These are phyloP conservation scores for Pythium aristosporum DNA, from an alignment of 352 stramenopile genomes.

Conservation along the genomic window DNA sequence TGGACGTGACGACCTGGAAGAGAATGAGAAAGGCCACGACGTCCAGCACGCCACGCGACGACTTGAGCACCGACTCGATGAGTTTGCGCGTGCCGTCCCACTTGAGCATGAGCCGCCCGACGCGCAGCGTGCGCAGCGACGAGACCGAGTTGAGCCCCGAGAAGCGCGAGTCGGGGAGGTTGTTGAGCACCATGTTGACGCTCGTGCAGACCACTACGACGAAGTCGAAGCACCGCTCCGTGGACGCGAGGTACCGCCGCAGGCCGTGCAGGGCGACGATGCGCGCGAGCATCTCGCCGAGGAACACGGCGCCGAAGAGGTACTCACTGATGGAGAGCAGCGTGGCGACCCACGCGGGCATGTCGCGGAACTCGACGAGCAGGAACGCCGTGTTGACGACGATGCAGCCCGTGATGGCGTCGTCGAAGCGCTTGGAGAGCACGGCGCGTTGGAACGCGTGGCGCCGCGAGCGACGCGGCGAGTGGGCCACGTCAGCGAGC, in stretches of 20 bases:
- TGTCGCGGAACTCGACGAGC: slow-evolving; percentile 66
- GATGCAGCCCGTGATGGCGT: slow-evolving; percentile 70
- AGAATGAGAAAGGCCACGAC: slow-evolving; percentile 74
- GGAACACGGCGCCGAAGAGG: slow-evolving; percentile 64
- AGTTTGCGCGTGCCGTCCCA: slow-evolving; percentile 77
- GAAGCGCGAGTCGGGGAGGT: slow-evolving; percentile 43
- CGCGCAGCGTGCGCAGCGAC: slow-evolving; percentile 67
- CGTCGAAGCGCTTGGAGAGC: slow-evolving; percentile 72
- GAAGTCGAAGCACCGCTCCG: slow-evolving; percentile 71
- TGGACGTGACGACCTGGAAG: slow-evolving; percentile 76
- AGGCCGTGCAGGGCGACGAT: slow-evolving; percentile 59
- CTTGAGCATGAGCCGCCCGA: slow-evolving; percentile 77
- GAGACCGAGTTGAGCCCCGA: slow-evolving; percentile 66
- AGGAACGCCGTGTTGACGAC: slow-evolving; percentile 65
- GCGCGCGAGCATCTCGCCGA: slow-evolving; percentile 58
- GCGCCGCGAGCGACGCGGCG: slow-evolving; percentile 4
- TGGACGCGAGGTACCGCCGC: slow-evolving; percentile 47
- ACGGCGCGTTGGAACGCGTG: slow-evolving; percentile 41
- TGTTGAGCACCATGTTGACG: slow-evolving; percentile 72
- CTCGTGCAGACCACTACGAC: slow-evolving; percentile 69
- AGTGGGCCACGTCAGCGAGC: slow-evolving; percentile 11
- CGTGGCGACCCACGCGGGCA: slow-evolving; percentile 33
- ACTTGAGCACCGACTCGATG: slow-evolving; percentile 77
- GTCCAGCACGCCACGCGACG: slow-evolving; percentile 72
- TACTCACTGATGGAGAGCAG: slow-evolving; percentile 66